phyloP scores from a whole-genome alignment of 768 basidiomycete genomes.

The Plicaturopsis crispa region DNA sequence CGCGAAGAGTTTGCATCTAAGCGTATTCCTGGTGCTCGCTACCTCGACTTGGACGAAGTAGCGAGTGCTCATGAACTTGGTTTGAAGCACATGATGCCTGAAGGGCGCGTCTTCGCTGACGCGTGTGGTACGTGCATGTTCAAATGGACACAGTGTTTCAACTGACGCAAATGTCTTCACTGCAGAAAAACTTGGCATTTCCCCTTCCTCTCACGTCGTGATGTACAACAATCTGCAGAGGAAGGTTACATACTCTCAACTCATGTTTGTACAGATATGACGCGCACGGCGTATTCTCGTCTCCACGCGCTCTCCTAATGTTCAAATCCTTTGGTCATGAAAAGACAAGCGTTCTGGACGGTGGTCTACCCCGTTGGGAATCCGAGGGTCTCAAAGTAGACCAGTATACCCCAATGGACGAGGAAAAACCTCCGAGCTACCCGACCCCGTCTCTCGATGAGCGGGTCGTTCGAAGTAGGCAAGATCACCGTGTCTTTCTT shows the following conservation, averaged over 20 bases:
- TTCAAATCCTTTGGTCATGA: conserved; percentile 88
- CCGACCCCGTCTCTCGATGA: conserved; percentile 43
- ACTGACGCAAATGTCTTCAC: conserved; percentile 2
- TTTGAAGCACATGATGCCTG: conserved; percentile 93
- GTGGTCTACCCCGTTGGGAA: conserved; percentile 84
- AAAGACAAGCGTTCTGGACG: conserved; percentile 83
- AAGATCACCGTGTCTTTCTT: neutral
- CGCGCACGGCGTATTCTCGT: conserved; percentile 82
- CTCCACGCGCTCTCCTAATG: conserved; percentile 90
- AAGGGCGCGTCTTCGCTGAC: conserved; percentile 57
- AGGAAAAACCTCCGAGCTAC: conserved; percentile 31
- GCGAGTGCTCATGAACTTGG: conserved; percentile 69
- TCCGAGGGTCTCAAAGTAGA: conserved; percentile 56
- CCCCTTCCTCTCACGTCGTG: conserved; percentile 70
- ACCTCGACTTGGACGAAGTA: conserved; percentile 76
- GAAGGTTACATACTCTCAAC: no score
- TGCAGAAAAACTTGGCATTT: conserved; percentile 67
- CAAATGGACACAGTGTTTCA: neutral
- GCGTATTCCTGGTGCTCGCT: conserved; percentile 65
- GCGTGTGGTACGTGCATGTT: conserved; percentile 60
- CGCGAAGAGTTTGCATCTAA: conserved; percentile 59
- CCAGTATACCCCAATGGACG: conserved; percentile 19
- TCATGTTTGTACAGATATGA: conserved; percentile 60
- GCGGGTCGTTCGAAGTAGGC: conserved; percentile 46
- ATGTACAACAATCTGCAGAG: no score